Evolutionary conservation across 306 rosid genomes (phyloP), one percentile per base, ranked within the genome.

Genomic region (Mimosa bimucronata): DNA sequence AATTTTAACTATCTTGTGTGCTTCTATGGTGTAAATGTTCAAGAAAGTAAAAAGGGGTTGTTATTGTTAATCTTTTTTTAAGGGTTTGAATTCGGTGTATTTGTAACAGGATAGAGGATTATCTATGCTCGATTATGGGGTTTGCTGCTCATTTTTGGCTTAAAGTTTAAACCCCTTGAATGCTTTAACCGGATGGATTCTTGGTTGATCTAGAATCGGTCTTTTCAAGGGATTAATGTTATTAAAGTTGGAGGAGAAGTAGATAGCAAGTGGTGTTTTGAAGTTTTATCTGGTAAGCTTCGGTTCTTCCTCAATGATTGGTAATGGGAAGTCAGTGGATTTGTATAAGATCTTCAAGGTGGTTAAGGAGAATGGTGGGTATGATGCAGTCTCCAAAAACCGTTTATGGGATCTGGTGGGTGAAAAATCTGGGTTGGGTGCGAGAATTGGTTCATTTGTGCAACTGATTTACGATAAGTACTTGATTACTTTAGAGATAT

Each of bases 311-410:
- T 80, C 92, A 68, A 81, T 87, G 83, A 53, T 87, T 46, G 88
- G 91, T 77, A 69, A 79, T 76, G 92, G 90, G 79, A 85, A 82
- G 48, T 29, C 79, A 2, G 86, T 88, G 64, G 90, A 90, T 84
- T 90, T 92, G 90, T 86, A 88, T 75, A 88, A 88, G 89, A 91
- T 95, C 9, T 92, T 88, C 72, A 68, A 83, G 89, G 89, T 81
- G 76, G 97, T 92, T 77, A 89, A 89, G 80, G 86, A 83, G 68
- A 88, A 89, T 58, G 98, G 98, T 79, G 98, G 98, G 31, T 92
- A 80, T 77, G 77, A 84, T 7, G 86, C 70, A 3, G 84, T 86
- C 75, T 82, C 80, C 2, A 37, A 82, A 30, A 66, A 46, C 1
- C 80, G 80, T 64, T 66, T 86, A 44, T 94, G 98, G 98, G 88